Base-by-base conservation (phyloP, 1,284 basidiomycete genomes). In the Mrakiaceae sp. region DNA sequence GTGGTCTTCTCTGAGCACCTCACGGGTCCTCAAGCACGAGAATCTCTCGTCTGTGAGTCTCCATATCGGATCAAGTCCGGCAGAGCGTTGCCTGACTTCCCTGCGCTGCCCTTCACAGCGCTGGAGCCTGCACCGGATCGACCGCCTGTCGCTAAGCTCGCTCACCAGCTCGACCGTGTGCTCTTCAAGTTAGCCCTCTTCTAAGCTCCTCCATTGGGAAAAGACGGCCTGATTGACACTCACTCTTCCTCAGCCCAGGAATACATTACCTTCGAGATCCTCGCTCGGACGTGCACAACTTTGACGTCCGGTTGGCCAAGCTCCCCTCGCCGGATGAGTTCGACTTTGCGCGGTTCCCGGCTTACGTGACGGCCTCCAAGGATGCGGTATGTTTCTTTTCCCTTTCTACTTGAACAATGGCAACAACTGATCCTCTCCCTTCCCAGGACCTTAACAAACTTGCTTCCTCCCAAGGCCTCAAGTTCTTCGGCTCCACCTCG, bases 221-320 rank as follows among this genome's bases (percentile, higher is more conserved):
- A 5, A 9, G 43, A 2, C 5, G 46, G 44, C 10, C 55, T 12
- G 9, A 6, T 10, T n/a, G 12, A 12, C 5, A 4, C 3, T 58
- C 12, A n/a, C 50, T n/a, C 2, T 12, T n/a, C 47, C 27, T 65
- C 63, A 93, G 90, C 70, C 89, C 90, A 3, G 92, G 92, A n/a
- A 87, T 96, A 0, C 89, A 95, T 72, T 90, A 88, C 85, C 76
- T 97, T 2, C 84, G 85, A 70, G 93, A 98, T 71, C 88, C 90
- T 1, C 81, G 90, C 8, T 88, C 91, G 0, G 81, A 84, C 5
- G 87, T 90, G 6, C 95, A 90, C 78, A 96, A 96, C 73, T 98
- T 91, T 72, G 77, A 85, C 0, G 82, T 84, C 1, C 82, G 81
- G 71, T 77, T 91, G 3, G 82, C 87, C 72, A 76, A 77, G 6